A percentile compares a stretch with the other conserved stretches of the same genome.
These are phyloP conservation scores for Hysterangium stoloniferum DNA, from an alignment of 768 basidiomycete genomes.

Conservation along the genomic window DNA sequence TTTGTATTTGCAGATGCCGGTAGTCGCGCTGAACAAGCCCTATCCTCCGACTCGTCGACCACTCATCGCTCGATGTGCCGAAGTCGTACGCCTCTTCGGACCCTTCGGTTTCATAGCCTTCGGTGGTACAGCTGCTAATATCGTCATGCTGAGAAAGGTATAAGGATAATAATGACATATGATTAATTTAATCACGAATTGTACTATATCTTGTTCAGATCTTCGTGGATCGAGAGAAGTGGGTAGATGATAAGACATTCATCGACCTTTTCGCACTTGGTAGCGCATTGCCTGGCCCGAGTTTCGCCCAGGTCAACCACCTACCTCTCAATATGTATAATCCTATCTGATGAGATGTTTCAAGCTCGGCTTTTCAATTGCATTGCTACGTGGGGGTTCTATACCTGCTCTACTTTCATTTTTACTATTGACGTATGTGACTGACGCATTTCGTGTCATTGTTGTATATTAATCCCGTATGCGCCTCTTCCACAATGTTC, in stretches of 20 bases:
- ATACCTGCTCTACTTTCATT: constrained; percentile 36
- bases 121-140: constrained; percentile 43
- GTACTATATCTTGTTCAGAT: constrained; percentile 15
- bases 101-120: constrained; percentile 37
- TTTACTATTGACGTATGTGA: constrained; percentile 30
- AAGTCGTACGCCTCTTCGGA: constrained; percentile 7
- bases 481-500: background rate
- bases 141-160: constrained; percentile 35
- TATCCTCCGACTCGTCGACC: background rate
- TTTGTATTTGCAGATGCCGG: too few relatives aligned
- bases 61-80: constrained; percentile 2
- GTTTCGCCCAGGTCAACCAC: constrained; percentile 11
- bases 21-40: too few relatives aligned
- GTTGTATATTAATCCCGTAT: background rate
- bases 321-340: background rate
- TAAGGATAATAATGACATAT: constrained; percentile 24
- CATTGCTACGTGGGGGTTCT: constrained; percentile 33
- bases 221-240: constrained; percentile 24
- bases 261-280: constrained; percentile 40
- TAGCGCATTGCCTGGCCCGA: constrained; percentile 43
- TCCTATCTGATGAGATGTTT: too few relatives aligned
- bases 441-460: background rate
- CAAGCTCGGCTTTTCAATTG: constrained; percentile 43
- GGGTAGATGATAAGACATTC: constrained; percentile 20
- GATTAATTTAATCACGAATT: constrained; percentile 29